Base-by-base conservation (phyloP, 768 basidiomycete genomes). In the Lentinula edodes region DNA sequence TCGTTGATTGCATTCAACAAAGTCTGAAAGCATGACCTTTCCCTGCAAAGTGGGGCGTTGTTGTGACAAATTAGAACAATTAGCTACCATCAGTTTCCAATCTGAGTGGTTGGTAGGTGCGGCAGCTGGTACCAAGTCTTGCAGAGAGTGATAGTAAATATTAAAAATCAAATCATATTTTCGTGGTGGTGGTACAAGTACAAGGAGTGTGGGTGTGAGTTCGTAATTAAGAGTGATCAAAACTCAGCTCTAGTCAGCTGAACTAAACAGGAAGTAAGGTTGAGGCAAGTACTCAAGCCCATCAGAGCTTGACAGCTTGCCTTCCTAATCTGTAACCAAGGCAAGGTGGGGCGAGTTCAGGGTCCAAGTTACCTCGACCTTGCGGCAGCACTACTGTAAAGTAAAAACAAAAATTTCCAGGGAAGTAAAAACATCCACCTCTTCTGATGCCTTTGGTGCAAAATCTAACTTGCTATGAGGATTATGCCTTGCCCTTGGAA, bases 151-250 rank as follows among this genome's bases (percentile, higher is more conserved):
- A 23, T 23, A 23, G 23, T 23, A 42, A 16, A 65, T 59, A 6
- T 62, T 68, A 15, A 71, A n/a, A n/a, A n/a, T n/a, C n/a, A 60
- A 10, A 61, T 6, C 18, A 16, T 9, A 46, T 46, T 46, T 20
- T 6, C 9, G 1, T 6, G 43, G 2, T 46, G 38, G 38, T 38
- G 38, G 38, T 23, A 23, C 23, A 38, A 38, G 38, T 38, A 38
- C 43, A 46, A 46, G 43, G 15, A 6, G 43, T 20, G 15, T 46
- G 43, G 6, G 15, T 6, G 6, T 46, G 16, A 20, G 16, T 7
- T 7, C 38, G 4, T 38, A 7, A 12, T 38, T 2, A 38, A 12
- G 12, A 38, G 6, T 38, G 38, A 20, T 46, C 8, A 15, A 46
- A 16, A 46, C 16, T 20, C 15, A 20, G 43, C 18, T 46, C 9